A percentile compares a stretch with the other conserved stretches of the same genome.
Evolutionary conservation across 1,284 basidiomycete species (phyloP).

Genomic region (Sanghuangporus weigelae): DNA sequence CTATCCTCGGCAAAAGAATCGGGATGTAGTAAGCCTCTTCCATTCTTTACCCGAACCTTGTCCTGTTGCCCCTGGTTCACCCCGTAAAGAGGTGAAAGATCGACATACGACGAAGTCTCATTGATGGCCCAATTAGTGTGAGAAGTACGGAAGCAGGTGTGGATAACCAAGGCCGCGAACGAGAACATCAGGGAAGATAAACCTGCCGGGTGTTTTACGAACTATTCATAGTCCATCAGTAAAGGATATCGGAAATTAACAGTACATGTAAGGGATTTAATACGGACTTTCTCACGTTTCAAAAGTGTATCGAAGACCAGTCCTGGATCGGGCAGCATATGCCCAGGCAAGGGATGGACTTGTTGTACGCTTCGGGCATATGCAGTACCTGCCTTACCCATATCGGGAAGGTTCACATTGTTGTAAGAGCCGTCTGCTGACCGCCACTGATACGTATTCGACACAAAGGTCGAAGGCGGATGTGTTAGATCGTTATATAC

Average conservation of each 20-base stretch:
- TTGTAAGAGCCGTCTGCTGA: conserved; percentile 71
- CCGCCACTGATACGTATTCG: conserved; percentile 58
- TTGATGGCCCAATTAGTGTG: conserved; percentile 67
- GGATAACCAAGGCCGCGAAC: conserved; percentile 79
- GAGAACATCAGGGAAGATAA: conserved; percentile 76
- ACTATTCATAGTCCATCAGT: conserved; percentile 35
- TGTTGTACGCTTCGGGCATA: conserved; percentile 81
- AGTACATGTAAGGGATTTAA: not conserved
- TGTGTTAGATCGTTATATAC: conserved; percentile 78
- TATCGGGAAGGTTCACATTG: conserved; percentile 61
- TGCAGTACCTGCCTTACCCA: conserved; percentile 70
- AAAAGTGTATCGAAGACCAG: conserved; percentile 71
- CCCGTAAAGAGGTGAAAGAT: conserved; percentile 48
- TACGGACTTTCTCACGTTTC: conserved; percentile 29
- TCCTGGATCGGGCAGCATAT: conserved; percentile 71
- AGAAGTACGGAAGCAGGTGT: conserved; percentile 73
- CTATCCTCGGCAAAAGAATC: conserved; percentile 77
- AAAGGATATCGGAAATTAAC: not conserved
- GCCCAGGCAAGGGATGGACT: conserved; percentile 51
- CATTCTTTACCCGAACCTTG: conserved; percentile 42
- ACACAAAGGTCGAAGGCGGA: conserved; percentile 63
- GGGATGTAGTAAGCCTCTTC: conserved; percentile 59
- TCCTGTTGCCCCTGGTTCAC: conserved; percentile 31
- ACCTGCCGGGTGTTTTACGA: conserved; percentile 71
- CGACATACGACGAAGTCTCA: conserved; percentile 84